phyloP scores from a whole-genome alignment of 768 basidiomycete genomes.

The Lactifluus subvellereus region DNA sequence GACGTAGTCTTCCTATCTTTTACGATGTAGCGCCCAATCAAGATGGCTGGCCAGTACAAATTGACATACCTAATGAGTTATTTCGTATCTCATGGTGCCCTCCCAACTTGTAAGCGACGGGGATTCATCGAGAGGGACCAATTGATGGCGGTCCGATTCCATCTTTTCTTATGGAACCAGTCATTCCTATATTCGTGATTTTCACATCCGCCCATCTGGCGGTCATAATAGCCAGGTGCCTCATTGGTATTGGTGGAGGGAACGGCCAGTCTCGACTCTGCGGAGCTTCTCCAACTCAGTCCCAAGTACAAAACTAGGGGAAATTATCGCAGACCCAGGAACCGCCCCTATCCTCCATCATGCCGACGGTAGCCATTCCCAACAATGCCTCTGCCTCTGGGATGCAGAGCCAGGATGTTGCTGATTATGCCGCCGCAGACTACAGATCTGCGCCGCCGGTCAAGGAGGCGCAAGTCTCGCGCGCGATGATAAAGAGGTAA shows the following conservation, averaged over 20 bases:
- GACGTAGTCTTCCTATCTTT: neutral
- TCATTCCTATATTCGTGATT: neutral
- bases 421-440: constrained; percentile 37
- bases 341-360: neutral
- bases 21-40: neutral
- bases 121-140: neutral
- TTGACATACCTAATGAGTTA: neutral
- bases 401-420: constrained; percentile 15
- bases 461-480: constrained; percentile 67
- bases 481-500: constrained; percentile 73
- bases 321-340: neutral
- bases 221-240: neutral
- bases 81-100: neutral
- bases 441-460: constrained; percentile 64
- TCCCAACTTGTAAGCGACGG: neutral
- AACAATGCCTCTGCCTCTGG: neutral
- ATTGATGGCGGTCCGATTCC: neutral
- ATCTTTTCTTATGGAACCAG: neutral
- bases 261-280: neutral
- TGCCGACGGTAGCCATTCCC: neutral
- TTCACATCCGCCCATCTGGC: neutral
- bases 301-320: neutral
- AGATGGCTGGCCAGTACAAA: neutral
- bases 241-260: neutral
- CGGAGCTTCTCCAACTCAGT: neutral